A percentile compares a stretch with the other conserved stretches of the same genome.
Conservation (phyloP, 2,329 filamentous ascomycete genomes). For the Raffaelea arxii region DNA sequence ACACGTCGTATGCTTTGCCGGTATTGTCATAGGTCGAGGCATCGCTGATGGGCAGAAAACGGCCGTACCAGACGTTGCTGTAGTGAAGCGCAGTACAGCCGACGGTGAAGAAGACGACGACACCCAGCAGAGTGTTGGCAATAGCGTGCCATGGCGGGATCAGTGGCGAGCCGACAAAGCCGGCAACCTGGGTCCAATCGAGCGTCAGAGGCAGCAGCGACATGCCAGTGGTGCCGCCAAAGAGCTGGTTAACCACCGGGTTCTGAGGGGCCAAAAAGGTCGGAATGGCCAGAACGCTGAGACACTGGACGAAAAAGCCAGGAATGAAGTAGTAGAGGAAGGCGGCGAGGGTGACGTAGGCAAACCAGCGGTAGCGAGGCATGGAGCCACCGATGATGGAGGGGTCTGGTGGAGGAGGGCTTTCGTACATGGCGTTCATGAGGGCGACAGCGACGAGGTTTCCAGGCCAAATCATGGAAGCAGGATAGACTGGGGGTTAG, state of each 20-base stretch:
- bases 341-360: constrained; percentile 28
- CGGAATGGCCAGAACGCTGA: constrained; percentile 37
- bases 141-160: constrained; percentile 67
- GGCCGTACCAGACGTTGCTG: constrained; percentile 52
- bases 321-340: constrained; percentile 46
- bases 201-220: constrained; percentile 34
- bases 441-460: constrained; percentile 57
- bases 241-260: constrained; percentile 35
- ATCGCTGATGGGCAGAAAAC: constrained; percentile 61
- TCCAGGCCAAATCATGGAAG: constrained; percentile 66
- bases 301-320: constrained; percentile 35
- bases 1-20: constrained; percentile 53
- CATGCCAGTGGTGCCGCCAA: constrained; percentile 35
- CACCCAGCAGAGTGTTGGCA: constrained; percentile 60
- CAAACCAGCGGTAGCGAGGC: constrained; percentile 43
- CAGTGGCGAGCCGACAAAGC: constrained; percentile 57
- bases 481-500: constrained; percentile 41
- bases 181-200: constrained; percentile 54
- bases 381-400: constrained; percentile 53
- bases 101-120: constrained; percentile 56
- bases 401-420: constrained; percentile 36
- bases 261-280: constrained; percentile 39
- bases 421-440: constrained; percentile 65
- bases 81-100: constrained; percentile 53
- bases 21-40: constrained; percentile 64